These are phyloP conservation scores for Solanum rostratum DNA, from an alignment of 257 asterid species.

Conservation along the genomic window DNA sequence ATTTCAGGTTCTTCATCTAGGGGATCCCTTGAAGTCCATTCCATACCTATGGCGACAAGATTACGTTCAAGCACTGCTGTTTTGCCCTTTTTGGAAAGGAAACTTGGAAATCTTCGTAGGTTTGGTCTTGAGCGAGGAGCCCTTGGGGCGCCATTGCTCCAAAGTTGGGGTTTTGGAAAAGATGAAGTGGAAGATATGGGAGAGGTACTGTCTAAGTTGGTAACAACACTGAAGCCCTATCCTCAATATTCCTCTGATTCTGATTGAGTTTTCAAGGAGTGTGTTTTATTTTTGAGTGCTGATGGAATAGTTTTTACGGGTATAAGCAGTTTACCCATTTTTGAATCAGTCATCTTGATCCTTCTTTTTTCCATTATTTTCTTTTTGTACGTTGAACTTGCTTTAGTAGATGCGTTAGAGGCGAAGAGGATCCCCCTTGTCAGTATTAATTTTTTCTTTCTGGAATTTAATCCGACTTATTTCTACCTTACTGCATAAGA, in stretches of 20 bases:
- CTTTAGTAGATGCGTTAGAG: not conserved
- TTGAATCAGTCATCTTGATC: not conserved
- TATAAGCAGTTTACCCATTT: not conserved
- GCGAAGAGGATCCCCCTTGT: not conserved
- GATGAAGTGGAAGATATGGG: conserved; percentile 69
- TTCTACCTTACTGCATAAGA: not conserved
- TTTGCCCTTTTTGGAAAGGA: conserved; percentile 60
- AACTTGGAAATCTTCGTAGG: conserved; percentile 50
- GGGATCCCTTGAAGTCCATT: conserved; percentile 79
- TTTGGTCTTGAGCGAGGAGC: conserved; percentile 68
- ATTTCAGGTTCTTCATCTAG: conserved; percentile 22
- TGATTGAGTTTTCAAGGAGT: conserved; percentile 25
- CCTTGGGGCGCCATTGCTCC: conserved; percentile 40
- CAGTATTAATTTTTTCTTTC: not conserved
- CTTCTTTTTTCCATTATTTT: not conserved
- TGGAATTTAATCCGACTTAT: not conserved
- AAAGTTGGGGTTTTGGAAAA: conserved; percentile 70
- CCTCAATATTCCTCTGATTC: conserved; percentile 53
- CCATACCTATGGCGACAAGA: conserved; percentile 87
- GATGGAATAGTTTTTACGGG: not conserved
- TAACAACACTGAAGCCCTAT: conserved; percentile 33
- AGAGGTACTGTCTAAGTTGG: conserved; percentile 66
- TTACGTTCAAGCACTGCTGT: conserved; percentile 70
- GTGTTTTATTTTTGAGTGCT: not conserved
- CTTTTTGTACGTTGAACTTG: not conserved